Evolutionary conservation across 495 filamentous ascomycete genomes (phyloP).

Genomic region (Glonium stellatum): DNA sequence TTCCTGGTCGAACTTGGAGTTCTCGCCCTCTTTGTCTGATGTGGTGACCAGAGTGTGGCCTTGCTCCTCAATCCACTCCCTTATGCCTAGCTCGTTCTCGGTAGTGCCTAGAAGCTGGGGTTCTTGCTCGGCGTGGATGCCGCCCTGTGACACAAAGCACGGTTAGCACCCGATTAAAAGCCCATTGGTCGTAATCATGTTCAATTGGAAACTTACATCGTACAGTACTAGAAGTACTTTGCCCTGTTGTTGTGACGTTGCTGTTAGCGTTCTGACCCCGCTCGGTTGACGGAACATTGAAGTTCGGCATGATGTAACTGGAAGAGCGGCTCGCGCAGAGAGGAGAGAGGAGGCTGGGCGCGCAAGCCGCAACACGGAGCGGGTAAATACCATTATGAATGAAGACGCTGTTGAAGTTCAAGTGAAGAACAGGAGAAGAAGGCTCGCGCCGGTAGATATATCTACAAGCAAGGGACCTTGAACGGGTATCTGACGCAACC

Average conservation of each 20-base stretch:
- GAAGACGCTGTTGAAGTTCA: conserved; percentile 8
- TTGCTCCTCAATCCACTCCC: conserved; percentile 92
- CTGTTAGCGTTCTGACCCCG: conserved; percentile 49
- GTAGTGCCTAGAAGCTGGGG: conserved; percentile 86
- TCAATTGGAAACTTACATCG: conserved; percentile 52
- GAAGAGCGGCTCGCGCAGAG: conserved; percentile 38
- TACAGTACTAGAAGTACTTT: conserved; percentile 71
- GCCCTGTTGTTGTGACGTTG: conserved; percentile 53
- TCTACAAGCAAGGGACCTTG: background rate
- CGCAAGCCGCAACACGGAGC: conserved; percentile 51
- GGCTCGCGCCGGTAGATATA: conserved; percentile 3
- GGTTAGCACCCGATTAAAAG: background rate
- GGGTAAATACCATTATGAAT: conserved; percentile 64
- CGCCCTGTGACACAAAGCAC: conserved; percentile 45
- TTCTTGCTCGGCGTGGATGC: conserved; percentile 64
- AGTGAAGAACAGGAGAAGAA: conserved; percentile 15
- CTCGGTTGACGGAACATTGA: conserved; percentile 30
- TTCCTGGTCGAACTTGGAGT: conserved; percentile 91
- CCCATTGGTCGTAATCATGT: background rate
- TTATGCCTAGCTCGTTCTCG: conserved; percentile 94
- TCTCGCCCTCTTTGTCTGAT: conserved; percentile 91
- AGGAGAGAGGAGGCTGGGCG: conserved; percentile 54
- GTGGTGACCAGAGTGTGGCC: conserved; percentile 96
- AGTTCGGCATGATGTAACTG: conserved; percentile 33
- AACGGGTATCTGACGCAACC: conserved; percentile 8